Base-by-base conservation (phyloP, 2,329 filamentous ascomycete species). In the Celoporthe dispersa region DNA sequence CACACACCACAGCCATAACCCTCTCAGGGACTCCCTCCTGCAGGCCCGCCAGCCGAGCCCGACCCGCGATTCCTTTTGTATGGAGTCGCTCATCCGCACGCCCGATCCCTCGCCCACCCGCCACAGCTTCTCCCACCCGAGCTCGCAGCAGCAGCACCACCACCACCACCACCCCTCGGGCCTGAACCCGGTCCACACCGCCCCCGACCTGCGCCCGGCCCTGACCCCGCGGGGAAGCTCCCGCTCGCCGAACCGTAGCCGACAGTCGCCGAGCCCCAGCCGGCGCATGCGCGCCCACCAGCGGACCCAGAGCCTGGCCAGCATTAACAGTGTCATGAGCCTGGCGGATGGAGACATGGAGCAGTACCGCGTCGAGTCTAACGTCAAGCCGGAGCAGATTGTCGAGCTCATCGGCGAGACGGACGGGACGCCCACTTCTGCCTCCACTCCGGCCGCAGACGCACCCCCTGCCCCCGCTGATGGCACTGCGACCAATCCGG, bases 301-400 rank as follows among this genome's bases (percentile, higher is more conserved):
- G 65, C 70, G 70, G 16, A 71, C 70, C 28, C 70, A 71, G 37
- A 70, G 68, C 16, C 37, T 71, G 19, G 68, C 63, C 41, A 71
- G 70, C 33, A 70, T 71, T 31, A 71, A 71, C 65, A 71, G 70
- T 35, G 68, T 71, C 12, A 69, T 71, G 64, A 71, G 70, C 48
- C 62, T 71, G 12, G 70, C 70, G 55, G 70, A 71, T 41, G 70
- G 70, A 22, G 70, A 71, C 33, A 71, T 71, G 70, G 70, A 71
- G 37, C 70, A 71, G 51, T 71, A 71, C 61, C 68, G 70, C 8
- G 70, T 71, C 22, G 70, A 71, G 62, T 71, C 70, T 5, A 70
- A 64, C 37, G 65, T 71, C 28, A 71, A 71, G 62, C 70, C 70
- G 14, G 70, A 71, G 28, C 68, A 71, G 65, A 71, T 71, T 11